A percentile compares a stretch with the other conserved stretches of the same genome.
phyloP scores from a whole-genome alignment of 2,329 filamentous ascomycete species.

The Monilinia laxa region DNA sequence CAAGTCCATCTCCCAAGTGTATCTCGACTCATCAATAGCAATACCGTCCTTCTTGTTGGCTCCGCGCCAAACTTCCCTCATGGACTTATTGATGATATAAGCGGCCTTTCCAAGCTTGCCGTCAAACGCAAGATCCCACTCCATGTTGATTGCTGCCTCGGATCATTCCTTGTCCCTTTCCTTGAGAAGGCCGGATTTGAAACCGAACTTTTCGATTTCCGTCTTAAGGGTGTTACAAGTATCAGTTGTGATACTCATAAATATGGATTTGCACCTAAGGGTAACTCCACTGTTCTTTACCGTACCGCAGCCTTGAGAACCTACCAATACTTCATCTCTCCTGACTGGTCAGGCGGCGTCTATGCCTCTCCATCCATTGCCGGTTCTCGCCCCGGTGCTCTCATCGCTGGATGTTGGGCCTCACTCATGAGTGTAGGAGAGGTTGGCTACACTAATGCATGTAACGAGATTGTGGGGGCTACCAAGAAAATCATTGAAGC shows the following conservation, averaged over 20 bases:
- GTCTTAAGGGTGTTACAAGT: conserved; percentile 87
- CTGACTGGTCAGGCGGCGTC: conserved; percentile 93
- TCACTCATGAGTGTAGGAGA: conserved; percentile 87
- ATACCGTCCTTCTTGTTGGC: conserved; percentile 90
- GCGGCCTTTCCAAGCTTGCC: conserved; percentile 79
- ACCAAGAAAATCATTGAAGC: conserved; percentile 78
- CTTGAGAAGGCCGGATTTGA: conserved; percentile 93
- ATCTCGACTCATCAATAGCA: conserved; percentile 83
- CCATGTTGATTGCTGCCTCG: conserved; percentile 96
- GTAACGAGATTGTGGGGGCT: conserved; percentile 82
- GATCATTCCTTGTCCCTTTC: conserved; percentile 91
- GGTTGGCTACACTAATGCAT: conserved; percentile 81
- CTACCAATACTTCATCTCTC: conserved; percentile 95
- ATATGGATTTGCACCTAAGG: conserved; percentile 97
- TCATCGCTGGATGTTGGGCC: conserved; percentile 96
- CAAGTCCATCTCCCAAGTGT: conserved; percentile 80
- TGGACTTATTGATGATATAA: conserved; percentile 95
- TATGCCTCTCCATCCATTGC: conserved; percentile 93
- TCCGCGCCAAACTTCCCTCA: conserved; percentile 98
- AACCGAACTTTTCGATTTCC: conserved; percentile 86
- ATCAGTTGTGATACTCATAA: conserved; percentile 99
- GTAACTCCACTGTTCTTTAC: conserved; percentile 91
- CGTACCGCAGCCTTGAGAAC: conserved; percentile 73
- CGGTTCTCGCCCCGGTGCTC: conserved; percentile 84
- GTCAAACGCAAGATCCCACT: conserved; percentile 77